A percentile compares a stretch with the other conserved stretches of the same genome.
Conservation (phyloP, 148 eudicot genomes). For the Selenicereus undatus region DNA sequence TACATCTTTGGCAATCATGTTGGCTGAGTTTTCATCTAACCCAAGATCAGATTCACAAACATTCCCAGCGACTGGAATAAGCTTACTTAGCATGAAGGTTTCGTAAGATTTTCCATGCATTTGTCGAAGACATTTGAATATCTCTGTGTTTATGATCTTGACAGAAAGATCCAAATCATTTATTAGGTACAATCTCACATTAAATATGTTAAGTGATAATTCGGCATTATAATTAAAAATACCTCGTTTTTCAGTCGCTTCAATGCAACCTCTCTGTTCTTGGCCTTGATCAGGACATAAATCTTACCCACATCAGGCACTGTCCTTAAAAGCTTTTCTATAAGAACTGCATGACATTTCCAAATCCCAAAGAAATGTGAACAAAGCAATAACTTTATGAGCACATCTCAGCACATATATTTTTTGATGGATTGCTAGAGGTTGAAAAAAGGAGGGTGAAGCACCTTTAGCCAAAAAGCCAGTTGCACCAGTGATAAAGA, state of each 20-base stretch:
- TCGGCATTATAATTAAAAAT: neutral
- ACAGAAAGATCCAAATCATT: conserved; percentile 12
- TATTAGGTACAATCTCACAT: neutral
- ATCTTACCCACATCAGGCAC: conserved; percentile 88
- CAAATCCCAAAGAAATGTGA: neutral
- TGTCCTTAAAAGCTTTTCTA: conserved; percentile 87
- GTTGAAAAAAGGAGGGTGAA: neutral
- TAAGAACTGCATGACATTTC: conserved; percentile 52
- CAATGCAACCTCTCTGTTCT: conserved; percentile 63
- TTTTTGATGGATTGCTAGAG: neutral
- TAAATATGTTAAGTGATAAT: neutral
- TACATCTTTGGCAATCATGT: conserved; percentile 56
- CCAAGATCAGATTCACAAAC: conserved; percentile 82
- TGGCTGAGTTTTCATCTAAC: conserved; percentile 42
- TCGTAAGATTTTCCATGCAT: conserved; percentile 79
- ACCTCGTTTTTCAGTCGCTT: conserved; percentile 81
- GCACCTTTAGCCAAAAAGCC: conserved; percentile 95
- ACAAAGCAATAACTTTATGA: neutral
- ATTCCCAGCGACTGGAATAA: conserved; percentile 84
- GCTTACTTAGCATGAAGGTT: conserved; percentile 85
- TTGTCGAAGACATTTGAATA: conserved; percentile 76
- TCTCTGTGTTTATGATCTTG: conserved; percentile 71
- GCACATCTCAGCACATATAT: neutral
- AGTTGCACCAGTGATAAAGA: conserved; percentile 88
- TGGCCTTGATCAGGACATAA: conserved; percentile 83